Evolutionary conservation across 495 filamentous ascomycete species (phyloP).

Genomic region (Letharia columbiana): DNA sequence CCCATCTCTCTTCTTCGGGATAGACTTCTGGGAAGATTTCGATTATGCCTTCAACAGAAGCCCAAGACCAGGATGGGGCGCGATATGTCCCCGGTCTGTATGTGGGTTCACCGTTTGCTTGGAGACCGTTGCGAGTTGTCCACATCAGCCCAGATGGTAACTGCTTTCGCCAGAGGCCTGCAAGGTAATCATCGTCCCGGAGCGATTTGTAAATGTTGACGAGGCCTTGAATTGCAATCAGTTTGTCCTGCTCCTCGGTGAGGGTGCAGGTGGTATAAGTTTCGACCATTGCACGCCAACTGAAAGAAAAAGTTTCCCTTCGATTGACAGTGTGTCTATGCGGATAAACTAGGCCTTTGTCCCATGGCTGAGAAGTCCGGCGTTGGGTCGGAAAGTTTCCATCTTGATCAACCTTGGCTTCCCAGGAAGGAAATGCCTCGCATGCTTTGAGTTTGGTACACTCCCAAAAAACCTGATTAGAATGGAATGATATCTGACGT

Average conservation of each 20-base stretch:
- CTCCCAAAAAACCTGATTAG: slow-evolving; percentile 30
- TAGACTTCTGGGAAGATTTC: not conserved
- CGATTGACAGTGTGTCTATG: not conserved
- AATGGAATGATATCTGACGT: slow-evolving; percentile 27
- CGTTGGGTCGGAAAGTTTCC: not conserved
- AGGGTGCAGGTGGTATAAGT: not conserved
- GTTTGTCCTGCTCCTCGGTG: slow-evolving; percentile 10
- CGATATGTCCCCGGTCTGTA: slow-evolving; percentile 1
- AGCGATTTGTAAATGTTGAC: not conserved
- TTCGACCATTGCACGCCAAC: not conserved
- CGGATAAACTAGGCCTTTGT: not conserved
- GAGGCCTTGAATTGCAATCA: slow-evolving; percentile 12
- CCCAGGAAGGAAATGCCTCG: slow-evolving; percentile 24
- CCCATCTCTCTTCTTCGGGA: not conserved
- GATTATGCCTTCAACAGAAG: not conserved
- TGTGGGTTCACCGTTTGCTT: not conserved
- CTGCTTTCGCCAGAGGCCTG: not conserved
- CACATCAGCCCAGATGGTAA: not conserved
- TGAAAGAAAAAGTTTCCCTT: not conserved
- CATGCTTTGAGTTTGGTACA: slow-evolving; percentile 27
- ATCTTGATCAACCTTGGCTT: not conserved
- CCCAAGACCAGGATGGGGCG: slow-evolving; percentile 8
- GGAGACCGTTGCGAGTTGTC: not conserved
- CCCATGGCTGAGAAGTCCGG: not conserved
- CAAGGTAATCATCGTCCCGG: slow-evolving; percentile 6